Conservation (phyloP, 441 rosid species). For the Gossypium davidsonii region DNA sequence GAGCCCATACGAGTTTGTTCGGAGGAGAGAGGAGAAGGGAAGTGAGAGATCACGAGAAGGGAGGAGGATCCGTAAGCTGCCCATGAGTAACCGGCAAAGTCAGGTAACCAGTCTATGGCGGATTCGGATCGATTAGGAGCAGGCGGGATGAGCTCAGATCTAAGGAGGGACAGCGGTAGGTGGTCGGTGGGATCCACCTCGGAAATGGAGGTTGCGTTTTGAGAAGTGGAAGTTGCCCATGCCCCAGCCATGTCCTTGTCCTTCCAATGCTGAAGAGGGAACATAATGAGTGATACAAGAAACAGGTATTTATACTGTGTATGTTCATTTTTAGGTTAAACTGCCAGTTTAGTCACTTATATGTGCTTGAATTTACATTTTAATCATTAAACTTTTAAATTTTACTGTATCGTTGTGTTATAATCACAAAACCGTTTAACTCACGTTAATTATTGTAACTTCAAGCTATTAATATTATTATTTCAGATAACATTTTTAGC, state of each 20-base stretch:
- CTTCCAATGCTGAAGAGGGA: neutral
- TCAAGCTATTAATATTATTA: no score
- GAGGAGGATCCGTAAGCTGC: conserved; percentile 90
- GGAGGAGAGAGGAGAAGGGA: conserved; percentile 75
- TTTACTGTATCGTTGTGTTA: no score
- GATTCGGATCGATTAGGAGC: conserved; percentile 62
- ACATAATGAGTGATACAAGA: neutral
- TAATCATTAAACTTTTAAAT: no score
- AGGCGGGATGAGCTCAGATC: conserved; percentile 67
- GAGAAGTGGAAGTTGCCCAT: conserved; percentile 4
- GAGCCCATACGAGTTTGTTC: conserved; percentile 57
- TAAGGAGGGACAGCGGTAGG: conserved; percentile 8
- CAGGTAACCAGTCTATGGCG: conserved; percentile 83
- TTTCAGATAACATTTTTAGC: no score
- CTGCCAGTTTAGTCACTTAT: no score
- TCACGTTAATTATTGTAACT: no score
- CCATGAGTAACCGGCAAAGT: conserved; percentile 86
- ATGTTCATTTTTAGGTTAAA: neutral
- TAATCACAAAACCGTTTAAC: no score
- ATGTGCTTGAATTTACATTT: no score
- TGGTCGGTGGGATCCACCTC: conserved; percentile 9
- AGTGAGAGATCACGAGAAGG: conserved; percentile 77
- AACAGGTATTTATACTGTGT: neutral
- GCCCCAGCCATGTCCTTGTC: conserved; percentile 6
- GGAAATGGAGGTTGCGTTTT: neutral